Evolutionary conservation across 1,284 basidiomycete genomes (phyloP), one percentile per base, ranked within the genome.

Genomic region (Leccinum pachyderme): DNA sequence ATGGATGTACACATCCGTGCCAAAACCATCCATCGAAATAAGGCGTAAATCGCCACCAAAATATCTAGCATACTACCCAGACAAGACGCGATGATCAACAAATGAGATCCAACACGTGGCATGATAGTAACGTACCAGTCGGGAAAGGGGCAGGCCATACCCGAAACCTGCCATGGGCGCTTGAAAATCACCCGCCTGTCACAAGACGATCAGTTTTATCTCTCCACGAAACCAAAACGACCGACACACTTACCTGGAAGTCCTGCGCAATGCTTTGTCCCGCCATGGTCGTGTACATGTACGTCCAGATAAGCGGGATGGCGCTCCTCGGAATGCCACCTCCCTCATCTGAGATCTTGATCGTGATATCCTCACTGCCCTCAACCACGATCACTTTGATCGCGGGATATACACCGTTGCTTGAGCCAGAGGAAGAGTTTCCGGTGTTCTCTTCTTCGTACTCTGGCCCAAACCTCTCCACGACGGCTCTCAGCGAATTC

Each of bases 231-330:
- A 5, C 13, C 13, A 32, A 29, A 4, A 32, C 39, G 25, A 2
- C 1, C 5, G 12, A 11, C 18, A 22, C 24, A 7, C 49, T 63
- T 47, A 65, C 60, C 51, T 66, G 86, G 71, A 96, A 95, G 64
- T 95, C 80, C 66, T 89, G 86, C 61, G 94, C 92, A 37, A 98
- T 81, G 24, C 83, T 86, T 72, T 94, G 89, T 3, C 85, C 86
- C 65, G 92, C 89, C 84, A 98, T 98, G 5, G 96, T 99, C 33
- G 96, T 98, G 71, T 98, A 98, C 88, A 95, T 95, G 73, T 96
- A 98, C 55, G 95, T 98, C 95, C 95, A 98, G 51, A 98, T 96
- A 49, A 96, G 80, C 3, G 93, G 92, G 29, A 98, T 89, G 0
- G 95, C 95, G 63, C 90, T 92, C 41, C 96, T 75, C 15, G 94